Conservation (phyloP, 164 flowering plant genomes). For the Aristolochia californica region DNA sequence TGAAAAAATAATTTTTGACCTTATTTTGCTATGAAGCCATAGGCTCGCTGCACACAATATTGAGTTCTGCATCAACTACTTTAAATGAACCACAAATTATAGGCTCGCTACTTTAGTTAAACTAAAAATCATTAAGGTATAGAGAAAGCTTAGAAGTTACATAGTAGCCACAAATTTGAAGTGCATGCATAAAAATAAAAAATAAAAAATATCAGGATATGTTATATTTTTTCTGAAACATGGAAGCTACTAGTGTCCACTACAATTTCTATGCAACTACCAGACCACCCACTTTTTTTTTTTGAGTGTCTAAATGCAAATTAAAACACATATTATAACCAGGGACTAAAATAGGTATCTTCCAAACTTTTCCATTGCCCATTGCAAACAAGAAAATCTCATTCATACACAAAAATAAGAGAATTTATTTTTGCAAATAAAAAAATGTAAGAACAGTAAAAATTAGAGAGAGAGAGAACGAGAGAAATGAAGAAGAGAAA, state of each 20-base stretch:
- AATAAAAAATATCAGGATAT: neutral
- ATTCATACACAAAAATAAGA: slow-evolving; percentile 74
- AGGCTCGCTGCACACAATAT: too few relatives aligned
- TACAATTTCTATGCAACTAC: slow-evolving; percentile 66
- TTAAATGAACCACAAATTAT: slow-evolving; percentile 81
- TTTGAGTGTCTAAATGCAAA: too few relatives aligned
- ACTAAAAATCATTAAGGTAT: slow-evolving; percentile 62
- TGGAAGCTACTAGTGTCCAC: slow-evolving; percentile 51
- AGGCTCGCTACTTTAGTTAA: slow-evolving; percentile 86
- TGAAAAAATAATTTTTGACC: slow-evolving; percentile 20
- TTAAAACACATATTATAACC: too few relatives aligned
- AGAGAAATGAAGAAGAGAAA: too few relatives aligned
- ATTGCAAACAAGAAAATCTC: slow-evolving; percentile 81
- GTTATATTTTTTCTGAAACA: too few relatives aligned
- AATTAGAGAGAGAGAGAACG: neutral
- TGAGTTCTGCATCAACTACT: slow-evolving; percentile 59
- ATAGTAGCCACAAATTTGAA: too few relatives aligned
- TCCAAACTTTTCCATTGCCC: slow-evolving; percentile 70
- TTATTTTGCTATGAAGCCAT: slow-evolving; percentile 61
- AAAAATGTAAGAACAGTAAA: slow-evolving; percentile 6
- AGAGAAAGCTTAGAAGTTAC: too few relatives aligned
- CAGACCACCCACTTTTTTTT: slow-evolving; percentile 39
- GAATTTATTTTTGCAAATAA: slow-evolving; percentile 80
- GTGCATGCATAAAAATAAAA: too few relatives aligned
- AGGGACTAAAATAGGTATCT: neutral